These are phyloP conservation scores for Phaffia tasmanica DNA, from an alignment of 768 basidiomycete genomes.

Conservation along the genomic window DNA sequence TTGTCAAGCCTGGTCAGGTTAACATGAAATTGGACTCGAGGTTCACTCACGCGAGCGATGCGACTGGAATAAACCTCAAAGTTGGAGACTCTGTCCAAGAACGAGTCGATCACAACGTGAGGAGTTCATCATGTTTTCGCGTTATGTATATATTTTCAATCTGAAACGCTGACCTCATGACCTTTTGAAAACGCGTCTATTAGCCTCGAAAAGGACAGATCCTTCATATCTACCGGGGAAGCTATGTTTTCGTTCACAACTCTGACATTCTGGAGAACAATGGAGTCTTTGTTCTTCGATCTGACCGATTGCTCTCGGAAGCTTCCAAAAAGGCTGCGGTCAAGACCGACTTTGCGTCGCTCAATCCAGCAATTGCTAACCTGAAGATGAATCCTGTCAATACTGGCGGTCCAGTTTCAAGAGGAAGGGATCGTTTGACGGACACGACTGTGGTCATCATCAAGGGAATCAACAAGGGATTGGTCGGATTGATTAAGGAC, in stretches of 20 bases:
- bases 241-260: conserved; percentile 88
- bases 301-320: conserved; percentile 66
- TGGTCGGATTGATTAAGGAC: conserved; percentile 86
- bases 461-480: conserved; percentile 82
- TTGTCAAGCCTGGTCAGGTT: conserved; percentile 88
- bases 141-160: background rate
- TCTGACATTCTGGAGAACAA: conserved; percentile 81
- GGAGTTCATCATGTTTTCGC: conserved; percentile 27
- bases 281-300: conserved; percentile 73
- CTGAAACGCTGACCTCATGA: too few species aligned
- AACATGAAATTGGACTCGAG: conserved; percentile 41
- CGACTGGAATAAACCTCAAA: conserved; percentile 73
- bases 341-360: conserved; percentile 69
- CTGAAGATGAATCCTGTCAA: conserved; percentile 30
- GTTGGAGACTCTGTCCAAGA: conserved; percentile 89
- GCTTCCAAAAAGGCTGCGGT: conserved; percentile 68
- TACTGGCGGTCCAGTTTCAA: conserved; percentile 46
- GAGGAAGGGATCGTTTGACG: conserved; percentile 69
- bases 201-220: conserved; percentile 79
- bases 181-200: conserved; percentile 5
- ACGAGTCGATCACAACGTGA: conserved; percentile 63
- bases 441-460: conserved; percentile 66
- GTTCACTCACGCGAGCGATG: conserved; percentile 59
- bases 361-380: conserved; percentile 61
- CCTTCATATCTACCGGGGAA: conserved; percentile 85